These are phyloP conservation scores for Penicillium decumbens DNA, from an alignment of 2,329 filamentous ascomycete genomes.

Conservation along the genomic window DNA sequence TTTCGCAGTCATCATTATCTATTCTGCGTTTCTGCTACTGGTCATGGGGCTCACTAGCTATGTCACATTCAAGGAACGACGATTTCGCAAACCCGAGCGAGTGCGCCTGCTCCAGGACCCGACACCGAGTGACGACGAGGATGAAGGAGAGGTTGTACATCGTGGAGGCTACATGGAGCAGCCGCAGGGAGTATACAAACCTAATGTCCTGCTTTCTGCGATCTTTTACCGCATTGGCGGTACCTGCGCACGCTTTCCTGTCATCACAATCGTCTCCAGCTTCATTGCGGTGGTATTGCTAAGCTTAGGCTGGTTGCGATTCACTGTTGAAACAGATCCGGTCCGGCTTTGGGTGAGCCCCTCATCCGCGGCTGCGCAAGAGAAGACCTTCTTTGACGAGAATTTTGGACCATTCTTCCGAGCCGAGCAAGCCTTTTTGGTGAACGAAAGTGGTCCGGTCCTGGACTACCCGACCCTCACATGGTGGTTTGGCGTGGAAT, in stretches of 20 bases:
- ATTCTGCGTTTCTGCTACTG: conserved; percentile 68
- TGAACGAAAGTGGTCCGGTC: conserved; percentile 78
- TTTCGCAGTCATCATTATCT: conserved; percentile 84
- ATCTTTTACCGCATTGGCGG: conserved; percentile 78
- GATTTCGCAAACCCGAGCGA: conserved; percentile 70
- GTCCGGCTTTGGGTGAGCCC: conserved; percentile 96
- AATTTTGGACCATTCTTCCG: conserved; percentile 96
- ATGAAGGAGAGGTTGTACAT: conserved; percentile 79
- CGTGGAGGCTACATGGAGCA: conserved; percentile 72
- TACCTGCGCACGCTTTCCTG: conserved; percentile 75
- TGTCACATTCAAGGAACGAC: conserved; percentile 68
- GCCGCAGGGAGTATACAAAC: conserved; percentile 70
- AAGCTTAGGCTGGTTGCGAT: conserved; percentile 82
- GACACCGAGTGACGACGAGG: conserved; percentile 82
- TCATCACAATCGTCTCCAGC: conserved; percentile 71
- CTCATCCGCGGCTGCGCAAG: conserved; percentile 79
- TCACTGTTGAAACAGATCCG: conserved; percentile 84
- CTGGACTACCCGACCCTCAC: conserved; percentile 79
- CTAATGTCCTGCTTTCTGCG: conserved; percentile 78
- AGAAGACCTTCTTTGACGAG: conserved; percentile 88
- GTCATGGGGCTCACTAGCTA: conserved; percentile 66
- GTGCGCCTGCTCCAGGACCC: conserved; percentile 83
- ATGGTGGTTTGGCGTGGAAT: conserved; percentile 94
- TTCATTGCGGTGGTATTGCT: conserved; percentile 71
- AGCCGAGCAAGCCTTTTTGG: conserved; percentile 85